Evolutionary conservation across 169 alveolate genomes (phyloP), one percentile per base, ranked within the genome.

Genomic region (Toxoplasma gondii): DNA sequence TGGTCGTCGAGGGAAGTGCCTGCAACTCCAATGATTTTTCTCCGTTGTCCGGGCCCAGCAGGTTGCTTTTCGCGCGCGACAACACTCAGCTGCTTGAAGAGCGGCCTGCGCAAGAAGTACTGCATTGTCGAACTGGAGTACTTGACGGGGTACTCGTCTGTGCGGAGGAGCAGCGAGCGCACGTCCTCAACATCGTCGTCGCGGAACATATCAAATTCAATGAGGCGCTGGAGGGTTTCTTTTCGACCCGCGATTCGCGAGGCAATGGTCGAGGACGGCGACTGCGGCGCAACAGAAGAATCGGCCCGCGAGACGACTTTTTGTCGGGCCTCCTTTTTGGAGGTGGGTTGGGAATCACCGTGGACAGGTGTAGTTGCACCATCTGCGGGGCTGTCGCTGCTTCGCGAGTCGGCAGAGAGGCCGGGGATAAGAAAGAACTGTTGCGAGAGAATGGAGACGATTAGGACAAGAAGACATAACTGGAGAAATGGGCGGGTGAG

Each of bases 121-220:
- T 58, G 86, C 93, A 90, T 90, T 12, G 93, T 69, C 34, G 43
- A 39, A 31, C 39, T 9, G 69, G 41, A 0, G 39, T 90, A 90
- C 88, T 90, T 90, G 45, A 90, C 93, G 19, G 93, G 93, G 44
- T 90, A 90, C 49, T 90, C 93, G 24, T 67, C 43, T 0, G 86
- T 43, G 36, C n/a, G 70, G 36, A 90, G 93, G 31, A 90, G 93
- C 49, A 90, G 93, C 88, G 24, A 70, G 58, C 93, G 86, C 4
- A 90, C 81, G n/a, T 90, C 93, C 44, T 90, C 93, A 19, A 38
- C 69, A 41, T 90, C 93, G 31, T 69, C 78, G 64, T 17, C 39
- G 19, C 36, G 43, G 58, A 67, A 88, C 2, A 49, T 84, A 5
- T 17, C 83, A 39, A 88, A n/a, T 19, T 78, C 86, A 16, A 78